phyloP scores from a whole-genome alignment of 2,329 filamentous ascomycete species.

The Hypoxylon sp. region DNA sequence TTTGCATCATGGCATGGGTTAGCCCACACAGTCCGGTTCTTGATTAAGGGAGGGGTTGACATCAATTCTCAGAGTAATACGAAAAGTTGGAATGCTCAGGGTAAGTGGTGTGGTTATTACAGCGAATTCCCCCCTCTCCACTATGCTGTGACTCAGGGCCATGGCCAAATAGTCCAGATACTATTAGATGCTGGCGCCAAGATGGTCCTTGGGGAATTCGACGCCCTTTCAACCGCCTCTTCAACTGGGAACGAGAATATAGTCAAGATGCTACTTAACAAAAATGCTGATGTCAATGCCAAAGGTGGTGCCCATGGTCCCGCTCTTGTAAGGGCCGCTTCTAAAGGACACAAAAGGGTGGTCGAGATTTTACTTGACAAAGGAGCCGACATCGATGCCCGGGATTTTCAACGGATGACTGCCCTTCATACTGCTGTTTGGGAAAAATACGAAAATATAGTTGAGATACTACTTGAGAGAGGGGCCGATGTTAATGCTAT shows the following conservation, averaged over 20 bases:
- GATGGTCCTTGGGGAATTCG: not conserved
- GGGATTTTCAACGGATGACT: not conserved
- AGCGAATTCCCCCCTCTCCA: no score
- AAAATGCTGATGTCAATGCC: not conserved
- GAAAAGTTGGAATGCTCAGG: no score
- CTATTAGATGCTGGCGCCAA: not conserved
- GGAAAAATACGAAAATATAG: not conserved
- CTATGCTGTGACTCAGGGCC: no score
- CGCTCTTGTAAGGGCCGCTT: not conserved
- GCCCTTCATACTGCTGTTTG: not conserved
- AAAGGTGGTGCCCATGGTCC: not conserved
- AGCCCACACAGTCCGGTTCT: not conserved
- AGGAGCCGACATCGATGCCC: not conserved
- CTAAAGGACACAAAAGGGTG: not conserved
- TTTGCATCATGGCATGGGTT: not conserved
- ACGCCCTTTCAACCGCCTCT: not conserved
- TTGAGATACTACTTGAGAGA: not conserved
- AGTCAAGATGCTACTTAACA: not conserved
- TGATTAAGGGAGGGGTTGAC: not conserved
- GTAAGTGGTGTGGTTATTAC: no score
- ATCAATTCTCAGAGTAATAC: not conserved
- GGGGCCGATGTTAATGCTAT: not conserved
- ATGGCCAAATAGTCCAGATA: not conserved
- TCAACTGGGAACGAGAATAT: no score
- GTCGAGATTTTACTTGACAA: not conserved